Evolutionary conservation across 345 rosid genomes (phyloP).

Genomic region (Microthlaspi erraticum): DNA sequence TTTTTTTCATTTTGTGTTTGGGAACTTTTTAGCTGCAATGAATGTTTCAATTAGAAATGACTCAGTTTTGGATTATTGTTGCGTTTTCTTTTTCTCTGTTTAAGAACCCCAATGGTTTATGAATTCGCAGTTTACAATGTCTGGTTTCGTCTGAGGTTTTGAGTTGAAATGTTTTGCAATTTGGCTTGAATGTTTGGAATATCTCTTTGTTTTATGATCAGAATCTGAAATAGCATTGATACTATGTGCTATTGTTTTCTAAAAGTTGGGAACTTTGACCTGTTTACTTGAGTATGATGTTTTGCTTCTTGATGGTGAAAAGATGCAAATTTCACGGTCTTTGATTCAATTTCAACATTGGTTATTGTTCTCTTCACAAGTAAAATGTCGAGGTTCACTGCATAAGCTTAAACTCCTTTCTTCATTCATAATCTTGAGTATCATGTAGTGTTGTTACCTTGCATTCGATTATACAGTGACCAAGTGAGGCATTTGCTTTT

Average conservation of each 20-base stretch:
- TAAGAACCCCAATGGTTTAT: conserved; percentile 13
- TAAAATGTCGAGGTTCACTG: too few relatives aligned
- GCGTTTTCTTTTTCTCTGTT: conserved; percentile 5
- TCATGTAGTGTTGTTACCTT: too few relatives aligned
- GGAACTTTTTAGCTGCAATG: conserved; percentile 25
- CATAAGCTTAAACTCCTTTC: background rate
- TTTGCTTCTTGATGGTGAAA: background rate
- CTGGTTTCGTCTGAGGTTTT: too few relatives aligned
- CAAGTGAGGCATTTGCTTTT: too few relatives aligned
- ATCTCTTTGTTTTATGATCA: background rate
- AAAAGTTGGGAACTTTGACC: background rate
- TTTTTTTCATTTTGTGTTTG: conserved; percentile 3
- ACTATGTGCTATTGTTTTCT: background rate
- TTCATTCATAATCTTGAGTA: too few relatives aligned
- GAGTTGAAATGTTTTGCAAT: background rate
- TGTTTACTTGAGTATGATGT: background rate
- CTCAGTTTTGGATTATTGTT: conserved; percentile 42
- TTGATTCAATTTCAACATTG: background rate
- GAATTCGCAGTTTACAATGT: background rate
- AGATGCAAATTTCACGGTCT: background rate
- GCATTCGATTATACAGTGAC: too few relatives aligned
- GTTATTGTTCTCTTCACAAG: background rate
- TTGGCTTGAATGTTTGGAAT: background rate
- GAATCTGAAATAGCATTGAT: conserved; percentile 8
- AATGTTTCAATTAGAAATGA: conserved; percentile 33